phyloP scores from a whole-genome alignment of 2,329 filamentous ascomycete genomes.

The Xylogone sp. region DNA sequence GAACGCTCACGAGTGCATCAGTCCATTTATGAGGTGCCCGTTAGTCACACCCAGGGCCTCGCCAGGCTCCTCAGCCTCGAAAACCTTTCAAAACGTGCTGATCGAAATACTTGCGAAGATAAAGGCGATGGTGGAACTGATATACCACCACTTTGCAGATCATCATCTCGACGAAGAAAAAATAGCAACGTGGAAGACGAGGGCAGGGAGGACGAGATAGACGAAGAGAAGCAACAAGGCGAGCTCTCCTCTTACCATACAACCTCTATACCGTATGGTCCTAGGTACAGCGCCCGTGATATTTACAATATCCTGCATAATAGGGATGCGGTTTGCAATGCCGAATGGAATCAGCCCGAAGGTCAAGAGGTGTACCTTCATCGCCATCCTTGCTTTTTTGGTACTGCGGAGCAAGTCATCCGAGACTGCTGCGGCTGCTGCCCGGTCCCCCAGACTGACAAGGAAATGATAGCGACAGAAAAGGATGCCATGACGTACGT shows the following conservation, averaged over 20 bases:
- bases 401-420: conserved; percentile 68
- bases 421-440: conserved; percentile 80
- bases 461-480: conserved; percentile 68
- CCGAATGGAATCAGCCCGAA: conserved; percentile 78
- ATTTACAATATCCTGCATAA: conserved; percentile 82
- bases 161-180: conserved; percentile 34
- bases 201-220: conserved; percentile 76
- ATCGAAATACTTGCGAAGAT: conserved; percentile 67
- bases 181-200: conserved; percentile 72
- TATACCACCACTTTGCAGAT: conserved; percentile 53
- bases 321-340: conserved; percentile 77
- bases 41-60: conserved; percentile 70
- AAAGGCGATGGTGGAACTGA: conserved; percentile 70
- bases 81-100: conserved; percentile 63
- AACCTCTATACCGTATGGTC: conserved; percentile 67
- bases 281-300: conserved; percentile 57
- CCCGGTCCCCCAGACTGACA: conserved; percentile 62
- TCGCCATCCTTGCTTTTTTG: conserved; percentile 83
- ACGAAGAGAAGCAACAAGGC: conserved; percentile 76
- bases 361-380: conserved; percentile 76
- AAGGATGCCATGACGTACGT: conserved; percentile 75
- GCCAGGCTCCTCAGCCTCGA: conserved; percentile 78
- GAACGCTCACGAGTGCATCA: conserved; percentile 76
- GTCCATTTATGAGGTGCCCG: conserved; percentile 81
- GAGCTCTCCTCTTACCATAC: conserved; percentile 79